These are phyloP conservation scores for Melastoma candidum DNA, from an alignment of 441 rosid species.

Conservation along the genomic window DNA sequence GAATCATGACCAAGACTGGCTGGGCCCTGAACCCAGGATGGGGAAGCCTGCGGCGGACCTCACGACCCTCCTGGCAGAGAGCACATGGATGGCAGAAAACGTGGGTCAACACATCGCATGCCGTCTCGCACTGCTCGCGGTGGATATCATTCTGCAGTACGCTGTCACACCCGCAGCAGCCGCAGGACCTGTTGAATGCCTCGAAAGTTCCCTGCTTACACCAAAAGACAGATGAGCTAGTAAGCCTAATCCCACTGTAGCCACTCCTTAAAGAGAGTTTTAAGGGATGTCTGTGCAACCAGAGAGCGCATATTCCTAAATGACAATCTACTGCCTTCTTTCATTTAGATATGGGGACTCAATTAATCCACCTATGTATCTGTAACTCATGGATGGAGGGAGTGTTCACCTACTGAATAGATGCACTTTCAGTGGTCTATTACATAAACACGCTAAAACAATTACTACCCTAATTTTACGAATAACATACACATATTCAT, in stretches of 20 bases:
- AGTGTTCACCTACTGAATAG: too few species aligned
- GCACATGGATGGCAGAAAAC: slow-evolving; percentile 77
- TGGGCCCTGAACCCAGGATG: slow-evolving; percentile 82
- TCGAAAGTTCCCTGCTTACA: slow-evolving; percentile 69
- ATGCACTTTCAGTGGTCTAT: too few species aligned
- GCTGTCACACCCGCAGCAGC: slow-evolving; percentile 56
- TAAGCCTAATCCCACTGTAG: too few species aligned
- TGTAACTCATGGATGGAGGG: too few species aligned
- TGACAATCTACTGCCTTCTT: too few species aligned
- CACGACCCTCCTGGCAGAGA: slow-evolving; percentile 96
- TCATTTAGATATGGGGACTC: too few species aligned
- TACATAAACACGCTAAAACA: too few species aligned
- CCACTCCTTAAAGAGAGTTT: too few species aligned
- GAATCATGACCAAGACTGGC: slow-evolving; percentile 60
- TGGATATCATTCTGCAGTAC: slow-evolving; percentile 62
- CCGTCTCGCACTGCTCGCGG: slow-evolving; percentile 63
- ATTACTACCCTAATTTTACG: background rate
- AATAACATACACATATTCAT: slow-evolving; percentile 2
- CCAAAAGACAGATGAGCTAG: too few species aligned
- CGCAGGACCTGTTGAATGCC: slow-evolving; percentile 71
- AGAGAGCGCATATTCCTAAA: too few species aligned
- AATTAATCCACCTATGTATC: too few species aligned
- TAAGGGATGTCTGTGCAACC: too few species aligned
- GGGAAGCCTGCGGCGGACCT: slow-evolving; percentile 75
- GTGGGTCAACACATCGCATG: slow-evolving; percentile 73